Evolutionary conservation across 306 rosid genomes (phyloP), one percentile per base, ranked within the genome.

Genomic region (Prinsepia uniflora): DNA sequence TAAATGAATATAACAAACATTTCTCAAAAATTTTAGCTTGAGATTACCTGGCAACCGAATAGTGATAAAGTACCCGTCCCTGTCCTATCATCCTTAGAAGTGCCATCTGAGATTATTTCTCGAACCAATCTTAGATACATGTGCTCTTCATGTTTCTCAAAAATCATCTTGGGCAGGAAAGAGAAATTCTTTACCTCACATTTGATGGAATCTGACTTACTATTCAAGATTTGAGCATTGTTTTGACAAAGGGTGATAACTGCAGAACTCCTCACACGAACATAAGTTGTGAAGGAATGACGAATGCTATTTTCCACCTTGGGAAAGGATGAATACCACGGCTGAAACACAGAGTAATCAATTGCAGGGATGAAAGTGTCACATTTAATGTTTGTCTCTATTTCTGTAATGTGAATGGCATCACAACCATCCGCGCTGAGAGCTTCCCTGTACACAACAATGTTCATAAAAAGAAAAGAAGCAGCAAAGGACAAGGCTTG

Each of bases 31-130:
- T 59, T 47, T 72, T 72, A 66, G 70, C 59, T 60, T 42, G 24
- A 71, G 44, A 50, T 67, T 81, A 94, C 99, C 99, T 94, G 95
- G 85, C 91, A 82, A 56, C 99, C 99, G 77, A 94, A 94, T 82
- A 75, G 87, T 2, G 99, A 94, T 73, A 91, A 80, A 76, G 96
- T 94, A 75, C 99, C 99, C 46, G 99, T 94, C 68, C 99, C 97
- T 7, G 97, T 91, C 81, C 97, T 89, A 73, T 94, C 99, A 70
- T 89, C 97, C 85, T 89, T 94, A 67, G 77, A 10, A 45, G 82
- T 81, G 49, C 99, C 99, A 81, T 87, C 85, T 53, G 96, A 82
- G 75, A 94, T 84, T 71, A 87, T 85, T 79, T 91, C 96, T 83
- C 84, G 84, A 64, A 94, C 96, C 81, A 94, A 70, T 60, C 81